Conservation (phyloP, 352 stramenopile genomes). For the Phytophthora boehmeriae region DNA sequence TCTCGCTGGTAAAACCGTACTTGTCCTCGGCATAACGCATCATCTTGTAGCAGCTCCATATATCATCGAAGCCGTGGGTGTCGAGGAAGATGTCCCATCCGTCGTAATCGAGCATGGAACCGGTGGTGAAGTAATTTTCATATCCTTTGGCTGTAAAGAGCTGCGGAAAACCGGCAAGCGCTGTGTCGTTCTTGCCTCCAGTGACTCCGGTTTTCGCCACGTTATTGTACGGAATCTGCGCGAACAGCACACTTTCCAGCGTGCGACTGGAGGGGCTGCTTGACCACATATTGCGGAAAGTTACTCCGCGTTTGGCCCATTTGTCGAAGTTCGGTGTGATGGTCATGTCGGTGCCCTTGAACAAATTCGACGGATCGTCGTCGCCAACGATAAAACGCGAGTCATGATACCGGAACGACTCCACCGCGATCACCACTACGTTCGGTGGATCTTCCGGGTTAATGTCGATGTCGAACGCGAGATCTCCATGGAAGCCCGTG, state of each 20-base stretch:
- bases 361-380: constrained; percentile 36
- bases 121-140: constrained; percentile 41
- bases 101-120: constrained; percentile 37
- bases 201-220: constrained; percentile 31
- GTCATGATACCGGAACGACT: constrained; percentile 55
- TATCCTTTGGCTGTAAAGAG: constrained; percentile 47
- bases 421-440: constrained; percentile 46
- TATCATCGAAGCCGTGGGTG: constrained; percentile 41
- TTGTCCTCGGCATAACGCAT: constrained; percentile 28
- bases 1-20: constrained; percentile 25
- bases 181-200: constrained; percentile 12
- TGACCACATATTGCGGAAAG: constrained; percentile 56
- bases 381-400: constrained; percentile 49
- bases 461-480: constrained; percentile 34
- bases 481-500: not conserved
- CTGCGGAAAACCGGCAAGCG: constrained; percentile 41
- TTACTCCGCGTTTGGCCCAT: constrained; percentile 46
- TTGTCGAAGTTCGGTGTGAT: constrained; percentile 48
- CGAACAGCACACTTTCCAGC: constrained; percentile 51
- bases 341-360: constrained; percentile 18
- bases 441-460: constrained; percentile 39
- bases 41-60: constrained; percentile 32
- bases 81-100: constrained; percentile 45
- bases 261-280: constrained; percentile 52
- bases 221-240: constrained; percentile 45